A percentile compares a stretch with the other conserved stretches of the same genome.
These are phyloP conservation scores for Yamadazyma friedrichii DNA, from an alignment of 1,139 yeast genomes.

Conservation along the genomic window DNA sequence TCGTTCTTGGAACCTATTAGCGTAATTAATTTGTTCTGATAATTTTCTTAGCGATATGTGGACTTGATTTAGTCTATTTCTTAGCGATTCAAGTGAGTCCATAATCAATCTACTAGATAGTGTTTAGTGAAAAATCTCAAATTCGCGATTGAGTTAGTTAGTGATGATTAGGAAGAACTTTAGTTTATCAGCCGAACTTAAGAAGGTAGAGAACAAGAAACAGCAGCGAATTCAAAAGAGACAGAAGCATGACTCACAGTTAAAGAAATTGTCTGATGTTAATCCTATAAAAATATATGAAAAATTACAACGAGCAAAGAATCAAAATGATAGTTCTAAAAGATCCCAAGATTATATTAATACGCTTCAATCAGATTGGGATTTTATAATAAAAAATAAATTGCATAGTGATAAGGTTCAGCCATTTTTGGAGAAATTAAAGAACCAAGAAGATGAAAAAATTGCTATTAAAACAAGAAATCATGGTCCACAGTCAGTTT, in stretches of 20 bases:
- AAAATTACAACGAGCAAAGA: slow-evolving; percentile 23
- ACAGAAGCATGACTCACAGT: slow-evolving; percentile 33
- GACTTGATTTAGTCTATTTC: slow-evolving; percentile 45
- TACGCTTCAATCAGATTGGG: slow-evolving; percentile 39
- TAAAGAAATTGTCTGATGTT: slow-evolving; percentile 24
- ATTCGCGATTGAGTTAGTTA: background rate
- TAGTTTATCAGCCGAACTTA: slow-evolving; percentile 42
- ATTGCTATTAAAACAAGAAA: slow-evolving; percentile 23
- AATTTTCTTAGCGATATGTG: slow-evolving; percentile 44
- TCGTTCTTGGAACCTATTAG: slow-evolving; percentile 38
- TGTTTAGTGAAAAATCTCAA: background rate
- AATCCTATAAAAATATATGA: slow-evolving; percentile 37
- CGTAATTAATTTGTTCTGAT: slow-evolving; percentile 42
- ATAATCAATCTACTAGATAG: slow-evolving; percentile 8
- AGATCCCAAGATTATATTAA: slow-evolving; percentile 22
- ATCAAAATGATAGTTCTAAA: slow-evolving; percentile 15
- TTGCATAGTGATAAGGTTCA: slow-evolving; percentile 32
- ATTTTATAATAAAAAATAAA: slow-evolving; percentile 33
- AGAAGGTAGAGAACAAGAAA: slow-evolving; percentile 36
- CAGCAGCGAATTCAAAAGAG: slow-evolving; percentile 38
- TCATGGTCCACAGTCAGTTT: slow-evolving; percentile 40
- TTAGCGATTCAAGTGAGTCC: slow-evolving; percentile 42
- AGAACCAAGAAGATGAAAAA: slow-evolving; percentile 17
- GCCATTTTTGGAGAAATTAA: slow-evolving; percentile 20
- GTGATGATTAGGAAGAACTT: slow-evolving; percentile 44